Base-by-base conservation (phyloP, 805 yeast species). In the Lachancea thermotolerans region DNA sequence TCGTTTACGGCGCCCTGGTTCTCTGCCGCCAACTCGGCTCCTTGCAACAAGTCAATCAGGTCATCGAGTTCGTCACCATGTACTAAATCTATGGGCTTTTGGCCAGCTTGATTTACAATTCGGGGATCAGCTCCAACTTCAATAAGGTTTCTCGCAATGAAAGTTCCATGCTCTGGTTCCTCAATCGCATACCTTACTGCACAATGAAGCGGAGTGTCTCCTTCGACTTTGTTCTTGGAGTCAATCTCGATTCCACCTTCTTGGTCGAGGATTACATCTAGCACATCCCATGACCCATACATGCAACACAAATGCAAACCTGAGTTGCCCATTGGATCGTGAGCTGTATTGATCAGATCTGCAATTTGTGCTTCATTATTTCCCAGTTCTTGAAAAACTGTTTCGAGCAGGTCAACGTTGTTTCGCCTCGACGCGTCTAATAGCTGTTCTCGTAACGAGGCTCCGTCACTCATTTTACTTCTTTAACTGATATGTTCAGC, bases 61-160 rank as follows among this genome's bases (percentile, higher is more conserved):
- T 77, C 74, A 2, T 71, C 76, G 47, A 79, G 69, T 12, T 81
- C 78, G 17, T 71, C 71, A 8, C 75, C 73, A 25, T 64, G 69
- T 12, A 78, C 81, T 48, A 89, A 70, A 53, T 87, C 88, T 34
- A 83, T 72, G 6, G 98, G 95, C 54, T 77, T 85, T 55, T 82
- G 74, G 18, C 86, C 86, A 34, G 72, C 70, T 32, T 72, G 74
- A 58, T 85, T 85, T 51, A 62, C 72, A 14, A 76, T 59, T 41
- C 75, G 71, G 2, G 95, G 86, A 65, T 90, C 93, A 1, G 93
- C 82, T 2, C 99, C 98, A 27, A 95, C 95, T 57, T 90, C 96
- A 35, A 93, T 69, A 50, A 93, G 74, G 60, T 82, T 84, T 57
- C 86, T 95, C 10, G 82, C 78, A 30, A 89, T 71, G 53, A 81